phyloP scores from a whole-genome alignment of 768 basidiomycete species.

The Rhodotorula diobovata region DNA sequence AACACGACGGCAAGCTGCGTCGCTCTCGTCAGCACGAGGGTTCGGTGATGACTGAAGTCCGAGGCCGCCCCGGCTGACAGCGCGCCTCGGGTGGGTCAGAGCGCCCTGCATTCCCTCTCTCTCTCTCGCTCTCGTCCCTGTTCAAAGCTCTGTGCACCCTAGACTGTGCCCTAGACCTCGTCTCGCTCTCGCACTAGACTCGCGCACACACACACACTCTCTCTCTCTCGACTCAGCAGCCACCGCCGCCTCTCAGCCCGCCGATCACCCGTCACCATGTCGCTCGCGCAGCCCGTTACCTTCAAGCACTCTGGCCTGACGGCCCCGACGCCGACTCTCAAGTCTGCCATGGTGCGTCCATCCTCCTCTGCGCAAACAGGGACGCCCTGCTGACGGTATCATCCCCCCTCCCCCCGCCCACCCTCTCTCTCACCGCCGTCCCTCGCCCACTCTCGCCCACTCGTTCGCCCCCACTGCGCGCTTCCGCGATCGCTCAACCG shows the following conservation, averaged over 20 bases:
- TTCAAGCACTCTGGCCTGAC: constrained; percentile 42
- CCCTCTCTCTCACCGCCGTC: no score
- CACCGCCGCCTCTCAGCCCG: not conserved
- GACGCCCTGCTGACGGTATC: no score
- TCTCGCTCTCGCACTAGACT: not conserved
- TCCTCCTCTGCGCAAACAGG: no score
- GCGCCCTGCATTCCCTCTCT: no score
- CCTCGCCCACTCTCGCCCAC: no score
- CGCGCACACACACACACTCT: no score
- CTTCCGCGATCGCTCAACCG: no score
- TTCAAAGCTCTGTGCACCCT: not conserved
- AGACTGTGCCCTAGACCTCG: not conserved
- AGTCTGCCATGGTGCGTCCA: constrained; percentile 23
- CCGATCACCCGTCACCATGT: not conserved
- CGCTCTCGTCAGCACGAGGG: not conserved
- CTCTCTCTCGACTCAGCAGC: not conserved
- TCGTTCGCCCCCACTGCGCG: no score
- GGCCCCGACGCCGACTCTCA: constrained; percentile 43
- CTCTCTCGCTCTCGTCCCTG: not conserved
- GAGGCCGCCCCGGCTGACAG: no score
- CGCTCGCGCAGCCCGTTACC: constrained; percentile 38
- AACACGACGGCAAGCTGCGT: no score
- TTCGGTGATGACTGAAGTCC: not conserved
- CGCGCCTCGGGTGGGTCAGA: no score
- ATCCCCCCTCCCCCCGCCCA: no score